Percentiles rank a stretch among this genome's conserved stretches.
Evolutionary conservation across 1,284 basidiomycete genomes (phyloP).

Genomic region (Boletus semigastroideus): DNA sequence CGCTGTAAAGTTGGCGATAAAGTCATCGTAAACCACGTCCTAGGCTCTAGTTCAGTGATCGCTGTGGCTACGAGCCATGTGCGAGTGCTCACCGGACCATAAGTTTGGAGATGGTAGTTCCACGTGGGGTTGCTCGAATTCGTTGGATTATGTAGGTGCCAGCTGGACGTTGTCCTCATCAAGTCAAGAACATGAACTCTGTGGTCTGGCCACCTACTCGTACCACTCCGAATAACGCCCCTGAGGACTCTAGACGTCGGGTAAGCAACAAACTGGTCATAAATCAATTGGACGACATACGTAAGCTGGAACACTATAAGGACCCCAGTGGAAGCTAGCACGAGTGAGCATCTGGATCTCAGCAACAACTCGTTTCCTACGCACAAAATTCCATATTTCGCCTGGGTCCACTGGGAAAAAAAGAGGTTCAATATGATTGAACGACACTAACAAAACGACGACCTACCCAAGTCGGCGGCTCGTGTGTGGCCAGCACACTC

Average conservation of each 20-base stretch:
- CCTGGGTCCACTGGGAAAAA: slow-evolving; percentile 41
- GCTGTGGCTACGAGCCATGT: neutral
- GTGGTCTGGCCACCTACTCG: slow-evolving; percentile 32
- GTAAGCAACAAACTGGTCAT: neutral
- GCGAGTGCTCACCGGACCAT: slow-evolving; percentile 40
- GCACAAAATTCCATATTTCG: slow-evolving; percentile 60
- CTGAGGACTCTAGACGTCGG: slow-evolving; percentile 33
- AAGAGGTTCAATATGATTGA: slow-evolving; percentile 4
- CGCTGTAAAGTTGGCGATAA: slow-evolving; percentile 54
- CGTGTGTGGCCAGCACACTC: slow-evolving; percentile 41
- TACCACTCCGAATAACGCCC: slow-evolving; percentile 58
- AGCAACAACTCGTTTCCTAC: slow-evolving; percentile 15
- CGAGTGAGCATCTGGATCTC: neutral
- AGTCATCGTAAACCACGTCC: slow-evolving; percentile 56
- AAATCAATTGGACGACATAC: slow-evolving; percentile 23
- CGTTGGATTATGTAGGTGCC: slow-evolving; percentile 40
- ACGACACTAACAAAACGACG: neutral
- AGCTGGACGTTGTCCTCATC: slow-evolving; percentile 28
- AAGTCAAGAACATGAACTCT: neutral
- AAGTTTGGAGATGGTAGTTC: slow-evolving; percentile 49
- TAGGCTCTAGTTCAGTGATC: slow-evolving; percentile 16
- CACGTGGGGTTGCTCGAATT: slow-evolving; percentile 41
- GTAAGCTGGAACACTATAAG: slow-evolving; percentile 53
- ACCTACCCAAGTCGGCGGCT: slow-evolving; percentile 53
- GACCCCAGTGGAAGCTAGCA: slow-evolving; percentile 55